Evolutionary conservation across 2,329 filamentous ascomycete species (phyloP).

Genomic region (Domatiomyces catenatus): DNA sequence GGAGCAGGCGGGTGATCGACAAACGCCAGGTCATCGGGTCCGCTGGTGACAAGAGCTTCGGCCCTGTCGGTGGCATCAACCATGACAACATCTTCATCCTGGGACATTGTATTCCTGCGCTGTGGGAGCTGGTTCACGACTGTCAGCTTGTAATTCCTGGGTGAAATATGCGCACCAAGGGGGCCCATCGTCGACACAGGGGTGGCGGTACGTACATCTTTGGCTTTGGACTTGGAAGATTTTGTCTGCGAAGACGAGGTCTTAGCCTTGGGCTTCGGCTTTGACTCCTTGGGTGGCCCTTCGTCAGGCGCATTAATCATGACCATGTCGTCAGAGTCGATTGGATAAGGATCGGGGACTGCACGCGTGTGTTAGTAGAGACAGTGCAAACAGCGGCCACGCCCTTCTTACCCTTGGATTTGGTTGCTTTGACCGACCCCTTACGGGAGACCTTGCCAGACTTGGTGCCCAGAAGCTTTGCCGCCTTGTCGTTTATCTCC

Average conservation of each 20-base stretch:
- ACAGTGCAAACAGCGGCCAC: not conserved
- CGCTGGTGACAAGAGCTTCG: slow-evolving; percentile 29
- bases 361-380: slow-evolving; percentile 11
- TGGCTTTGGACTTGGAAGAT: slow-evolving; percentile 21
- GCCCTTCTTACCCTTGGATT: slow-evolving; percentile 15
- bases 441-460: slow-evolving; percentile 34
- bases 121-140: slow-evolving; percentile 19
- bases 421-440: slow-evolving; percentile 36
- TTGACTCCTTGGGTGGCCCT: slow-evolving; percentile 15
- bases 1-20: slow-evolving; percentile 38
- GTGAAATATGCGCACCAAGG: slow-evolving; percentile 13
- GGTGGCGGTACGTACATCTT: slow-evolving; percentile 21
- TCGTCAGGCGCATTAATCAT: slow-evolving; percentile 40
- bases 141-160: slow-evolving; percentile 12
- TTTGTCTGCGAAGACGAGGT: slow-evolving; percentile 11
- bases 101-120: slow-evolving; percentile 18
- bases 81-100: slow-evolving; percentile 38
- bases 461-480: slow-evolving; percentile 54
- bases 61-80: slow-evolving; percentile 36
- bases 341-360: slow-evolving; percentile 43
- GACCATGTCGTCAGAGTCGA: slow-evolving; percentile 48
- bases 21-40: slow-evolving; percentile 37
- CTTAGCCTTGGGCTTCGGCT: slow-evolving; percentile 22
- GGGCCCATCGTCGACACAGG: slow-evolving; percentile 9
- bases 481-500: slow-evolving; percentile 58